Conservation (phyloP, 345 rosid genomes). For the Salix brachista region DNA sequence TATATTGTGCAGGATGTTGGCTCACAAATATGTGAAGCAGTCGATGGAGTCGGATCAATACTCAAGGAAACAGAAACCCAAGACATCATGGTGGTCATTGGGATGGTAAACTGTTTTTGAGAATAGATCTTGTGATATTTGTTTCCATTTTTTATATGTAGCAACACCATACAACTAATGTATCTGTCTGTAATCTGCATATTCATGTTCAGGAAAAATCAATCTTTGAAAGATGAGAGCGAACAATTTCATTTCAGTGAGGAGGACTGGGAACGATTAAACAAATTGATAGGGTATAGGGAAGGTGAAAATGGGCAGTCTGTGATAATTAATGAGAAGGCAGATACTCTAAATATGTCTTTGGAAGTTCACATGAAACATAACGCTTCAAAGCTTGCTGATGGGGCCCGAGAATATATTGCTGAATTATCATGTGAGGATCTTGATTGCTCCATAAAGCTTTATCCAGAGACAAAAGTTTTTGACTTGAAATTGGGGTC, state of each 20-base stretch:
- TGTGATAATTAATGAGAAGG: slow-evolving; percentile 40
- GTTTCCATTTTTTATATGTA: neutral
- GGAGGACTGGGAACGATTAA: slow-evolving; percentile 91
- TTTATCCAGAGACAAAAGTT: slow-evolving; percentile 88
- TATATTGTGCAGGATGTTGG: slow-evolving; percentile 68
- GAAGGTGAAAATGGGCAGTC: slow-evolving; percentile 66
- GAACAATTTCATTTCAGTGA: slow-evolving; percentile 69
- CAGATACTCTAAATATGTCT: slow-evolving; percentile 64
- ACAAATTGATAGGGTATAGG: slow-evolving; percentile 81
- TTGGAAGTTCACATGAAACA: slow-evolving; percentile 87
- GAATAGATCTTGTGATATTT: neutral
- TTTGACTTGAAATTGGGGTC: slow-evolving; percentile 79
- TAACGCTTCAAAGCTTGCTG: slow-evolving; percentile 89
- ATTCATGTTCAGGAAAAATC: slow-evolving; percentile 50
- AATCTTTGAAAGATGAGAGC: slow-evolving; percentile 58
- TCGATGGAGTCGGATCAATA: slow-evolving; percentile 54
- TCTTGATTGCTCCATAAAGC: slow-evolving; percentile 69
- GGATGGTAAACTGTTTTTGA: slow-evolving; percentile 55
- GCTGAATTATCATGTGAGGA: slow-evolving; percentile 88
- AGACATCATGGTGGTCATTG: slow-evolving; percentile 91
- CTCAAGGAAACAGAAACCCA: slow-evolving; percentile 57
- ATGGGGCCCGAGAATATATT: slow-evolving; percentile 54
- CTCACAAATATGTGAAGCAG: slow-evolving; percentile 84
- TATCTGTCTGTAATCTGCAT: slow-evolving; percentile 15
- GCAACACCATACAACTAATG: neutral